phyloP scores from a whole-genome alignment of 1,139 yeast species.

The Debaryomycetaceae sp. region DNA sequence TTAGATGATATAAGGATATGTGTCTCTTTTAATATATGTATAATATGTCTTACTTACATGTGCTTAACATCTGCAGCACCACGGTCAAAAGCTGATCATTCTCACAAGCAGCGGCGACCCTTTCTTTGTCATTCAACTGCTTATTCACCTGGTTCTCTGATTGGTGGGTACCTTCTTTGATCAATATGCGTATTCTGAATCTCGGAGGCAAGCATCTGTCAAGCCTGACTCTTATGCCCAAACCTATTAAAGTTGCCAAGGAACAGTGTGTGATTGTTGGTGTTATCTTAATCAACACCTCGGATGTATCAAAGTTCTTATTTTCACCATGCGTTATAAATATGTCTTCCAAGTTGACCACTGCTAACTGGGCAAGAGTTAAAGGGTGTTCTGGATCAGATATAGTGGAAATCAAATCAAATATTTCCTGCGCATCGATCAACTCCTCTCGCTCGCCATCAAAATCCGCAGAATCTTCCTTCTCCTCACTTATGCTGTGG shows the following conservation, averaged over 20 bases:
- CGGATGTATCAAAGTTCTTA: conserved; percentile 55
- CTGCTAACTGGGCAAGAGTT: conserved; percentile 91
- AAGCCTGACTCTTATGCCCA: conserved; percentile 88
- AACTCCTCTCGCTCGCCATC: conserved; percentile 53
- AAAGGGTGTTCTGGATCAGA: conserved; percentile 98
- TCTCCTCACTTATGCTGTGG: conserved; percentile 11
- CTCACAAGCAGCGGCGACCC: conserved; percentile 98
- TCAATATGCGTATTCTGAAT: conserved; percentile 71
- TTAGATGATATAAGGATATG: not conserved
- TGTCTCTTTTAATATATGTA: not conserved
- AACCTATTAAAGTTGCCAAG: conserved; percentile 89
- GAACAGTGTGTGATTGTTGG: conserved; percentile 99
- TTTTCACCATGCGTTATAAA: conserved; percentile 54
- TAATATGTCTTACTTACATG: conserved; percentile 46
- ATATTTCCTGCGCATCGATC: conserved; percentile 64
- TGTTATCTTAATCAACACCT: conserved; percentile 79
- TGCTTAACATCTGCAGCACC: conserved; percentile 85
- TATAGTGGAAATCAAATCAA: conserved; percentile 73
- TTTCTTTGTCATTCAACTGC: conserved; percentile 93
- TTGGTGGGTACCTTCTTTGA: conserved; percentile 93
- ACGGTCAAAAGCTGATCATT: conserved; percentile 88
- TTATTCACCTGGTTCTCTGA: conserved; percentile 94
- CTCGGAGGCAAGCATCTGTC: conserved; percentile 87
- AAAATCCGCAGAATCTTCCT: conserved; percentile 10
- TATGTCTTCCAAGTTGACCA: conserved; percentile 83